Evolutionary conservation across 1,284 basidiomycete genomes (phyloP).

Genomic region (Malassezia cuniculi): DNA sequence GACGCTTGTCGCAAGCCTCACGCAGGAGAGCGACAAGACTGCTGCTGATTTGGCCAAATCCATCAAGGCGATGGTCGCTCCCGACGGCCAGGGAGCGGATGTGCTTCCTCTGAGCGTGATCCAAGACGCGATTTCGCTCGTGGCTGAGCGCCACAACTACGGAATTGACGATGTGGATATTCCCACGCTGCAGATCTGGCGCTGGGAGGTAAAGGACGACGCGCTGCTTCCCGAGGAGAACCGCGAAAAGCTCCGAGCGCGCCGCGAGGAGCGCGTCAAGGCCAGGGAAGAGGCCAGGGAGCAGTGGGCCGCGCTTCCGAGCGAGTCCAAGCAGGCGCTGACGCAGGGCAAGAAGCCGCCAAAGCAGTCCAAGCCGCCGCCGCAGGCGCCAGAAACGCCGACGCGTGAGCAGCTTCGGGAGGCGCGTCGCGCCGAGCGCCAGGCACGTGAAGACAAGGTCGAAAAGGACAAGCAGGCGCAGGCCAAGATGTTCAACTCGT

Average conservation of each 20-base stretch:
- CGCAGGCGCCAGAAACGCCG: neutral
- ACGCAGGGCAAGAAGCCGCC: slow-evolving; percentile 15
- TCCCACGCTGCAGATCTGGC: slow-evolving; percentile 56
- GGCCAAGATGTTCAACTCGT: slow-evolving; percentile 46
- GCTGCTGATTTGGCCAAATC: slow-evolving; percentile 23
- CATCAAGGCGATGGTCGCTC: slow-evolving; percentile 22
- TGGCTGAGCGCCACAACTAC: slow-evolving; percentile 33
- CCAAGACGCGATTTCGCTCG: slow-evolving; percentile 19
- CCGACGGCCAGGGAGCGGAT: slow-evolving; percentile 19
- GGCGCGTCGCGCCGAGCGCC: slow-evolving; percentile 16
- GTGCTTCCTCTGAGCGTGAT: slow-evolving; percentile 19
- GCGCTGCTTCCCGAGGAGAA: slow-evolving; percentile 60
- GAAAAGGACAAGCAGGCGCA: slow-evolving; percentile 34
- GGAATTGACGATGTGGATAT: slow-evolving; percentile 15
- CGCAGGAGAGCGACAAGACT: slow-evolving; percentile 48
- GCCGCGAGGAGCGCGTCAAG: slow-evolving; percentile 57
- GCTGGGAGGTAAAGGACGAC: slow-evolving; percentile 66
- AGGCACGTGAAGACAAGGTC: slow-evolving; percentile 40
- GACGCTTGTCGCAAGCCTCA: slow-evolving; percentile 63
- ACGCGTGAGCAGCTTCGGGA: slow-evolving; percentile 17
- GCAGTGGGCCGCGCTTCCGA: slow-evolving; percentile 17
- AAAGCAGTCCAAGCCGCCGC: slow-evolving; percentile 11
- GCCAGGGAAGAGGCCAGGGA: slow-evolving; percentile 46
- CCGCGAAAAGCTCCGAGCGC: slow-evolving; percentile 55
- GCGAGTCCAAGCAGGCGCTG: slow-evolving; percentile 19